Percentiles rank a stretch among this genome's conserved stretches.
Conservation (phyloP, 176 grass and related monocot genomes). For the Hsuehochloa calcarea region DNA sequence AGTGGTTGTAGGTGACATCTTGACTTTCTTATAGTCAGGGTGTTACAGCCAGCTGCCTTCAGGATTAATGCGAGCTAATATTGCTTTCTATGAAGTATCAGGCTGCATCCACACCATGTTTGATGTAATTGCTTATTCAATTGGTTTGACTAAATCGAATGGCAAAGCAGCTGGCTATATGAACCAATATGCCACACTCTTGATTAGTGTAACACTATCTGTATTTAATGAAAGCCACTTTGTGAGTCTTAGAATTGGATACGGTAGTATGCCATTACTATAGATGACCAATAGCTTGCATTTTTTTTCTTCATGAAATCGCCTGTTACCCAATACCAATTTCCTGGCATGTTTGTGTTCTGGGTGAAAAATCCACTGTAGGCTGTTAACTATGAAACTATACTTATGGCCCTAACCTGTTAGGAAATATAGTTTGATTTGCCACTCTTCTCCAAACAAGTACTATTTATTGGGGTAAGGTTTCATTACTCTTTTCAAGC, state of each 20-base stretch:
- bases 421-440: neutral
- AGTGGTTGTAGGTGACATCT: no score
- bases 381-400: neutral
- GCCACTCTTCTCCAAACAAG: neutral
- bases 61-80: slow-evolving; percentile 82
- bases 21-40: no score
- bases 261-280: neutral
- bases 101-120: neutral
- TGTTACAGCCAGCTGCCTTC: slow-evolving; percentile 76
- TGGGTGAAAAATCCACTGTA: neutral
- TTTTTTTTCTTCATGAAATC: neutral
- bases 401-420: neutral
- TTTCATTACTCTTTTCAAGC: neutral
- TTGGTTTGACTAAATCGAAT: neutral
- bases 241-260: neutral
- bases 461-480: neutral
- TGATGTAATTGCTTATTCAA: neutral
- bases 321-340: neutral
- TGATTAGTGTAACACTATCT: neutral
- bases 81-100: neutral
- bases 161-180: slow-evolving; percentile 1
- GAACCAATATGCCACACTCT: neutral
- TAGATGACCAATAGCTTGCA: neutral
- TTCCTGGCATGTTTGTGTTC: neutral
- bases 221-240: neutral